These are phyloP conservation scores for Penicillium alfredii DNA, from an alignment of 495 filamentous ascomycete species.

Conservation along the genomic window DNA sequence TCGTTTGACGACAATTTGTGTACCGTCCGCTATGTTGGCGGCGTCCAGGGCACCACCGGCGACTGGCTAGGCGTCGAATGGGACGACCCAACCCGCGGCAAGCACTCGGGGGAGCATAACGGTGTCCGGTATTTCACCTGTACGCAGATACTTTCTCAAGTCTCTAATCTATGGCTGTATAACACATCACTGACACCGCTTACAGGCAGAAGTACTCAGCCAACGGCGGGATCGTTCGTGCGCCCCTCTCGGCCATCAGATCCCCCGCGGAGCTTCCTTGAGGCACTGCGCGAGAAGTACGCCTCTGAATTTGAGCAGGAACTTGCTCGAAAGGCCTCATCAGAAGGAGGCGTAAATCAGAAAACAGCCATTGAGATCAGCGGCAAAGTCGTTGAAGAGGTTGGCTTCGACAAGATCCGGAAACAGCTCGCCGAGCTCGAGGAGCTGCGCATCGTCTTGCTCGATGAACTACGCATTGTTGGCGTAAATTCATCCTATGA, in stretches of 20 bases:
- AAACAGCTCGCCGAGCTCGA: slow-evolving; percentile 68
- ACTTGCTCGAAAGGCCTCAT: slow-evolving; percentile 3
- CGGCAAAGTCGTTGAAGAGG: slow-evolving; percentile 85
- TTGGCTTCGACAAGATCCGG: slow-evolving; percentile 92
- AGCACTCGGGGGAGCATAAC: slow-evolving; percentile 79
- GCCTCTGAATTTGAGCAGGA: slow-evolving; percentile 46
- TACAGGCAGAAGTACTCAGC: slow-evolving; percentile 58
- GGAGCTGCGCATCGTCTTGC: slow-evolving; percentile 71
- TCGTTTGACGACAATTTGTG: slow-evolving; percentile 69
- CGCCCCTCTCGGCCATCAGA: slow-evolving; percentile 69
- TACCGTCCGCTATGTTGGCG: slow-evolving; percentile 79
- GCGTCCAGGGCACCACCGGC: slow-evolving; percentile 67
- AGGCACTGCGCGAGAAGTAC: slow-evolving; percentile 80
- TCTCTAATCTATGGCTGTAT: too few species aligned
- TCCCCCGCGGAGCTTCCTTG: slow-evolving; percentile 60
- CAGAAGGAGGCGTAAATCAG: slow-evolving; percentile 17
- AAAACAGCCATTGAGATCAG: slow-evolving; percentile 61
- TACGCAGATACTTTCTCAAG: slow-evolving; percentile 29
- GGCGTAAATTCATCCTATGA: slow-evolving; percentile 30
- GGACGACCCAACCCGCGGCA: slow-evolving; percentile 80
- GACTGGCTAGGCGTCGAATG: slow-evolving; percentile 95
- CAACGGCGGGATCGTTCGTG: slow-evolving; percentile 78
- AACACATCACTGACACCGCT: slow-evolving; percentile 7
- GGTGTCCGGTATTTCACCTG: slow-evolving; percentile 80
- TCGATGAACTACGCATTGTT: slow-evolving; percentile 66